Conservation (phyloP, 768 basidiomycete species). For the Butyriboletus loyo region DNA sequence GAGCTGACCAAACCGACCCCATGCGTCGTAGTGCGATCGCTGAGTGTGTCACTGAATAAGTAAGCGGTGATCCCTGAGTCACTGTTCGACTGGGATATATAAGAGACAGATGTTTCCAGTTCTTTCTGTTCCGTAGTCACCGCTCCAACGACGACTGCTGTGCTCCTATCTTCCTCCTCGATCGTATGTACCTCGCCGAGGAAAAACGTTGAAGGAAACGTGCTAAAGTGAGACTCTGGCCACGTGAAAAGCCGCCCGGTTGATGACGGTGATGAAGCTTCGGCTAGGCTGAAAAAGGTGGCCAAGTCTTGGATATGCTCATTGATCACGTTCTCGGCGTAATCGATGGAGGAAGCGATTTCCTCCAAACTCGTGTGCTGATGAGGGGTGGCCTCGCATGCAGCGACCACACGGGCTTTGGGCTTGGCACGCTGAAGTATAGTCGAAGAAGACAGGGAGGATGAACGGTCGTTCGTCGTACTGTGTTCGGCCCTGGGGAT, state of each 20-base stretch:
- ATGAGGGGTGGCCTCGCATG: not conserved
- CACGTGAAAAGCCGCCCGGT: not conserved
- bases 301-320: not conserved
- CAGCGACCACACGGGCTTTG: not conserved
- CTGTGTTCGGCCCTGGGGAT: not conserved
- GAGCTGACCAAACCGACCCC: not conserved
- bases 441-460: not conserved
- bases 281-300: not conserved
- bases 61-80: conserved; percentile 1
- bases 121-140: not conserved
- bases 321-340: not conserved
- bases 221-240: not conserved
- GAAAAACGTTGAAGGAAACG: not conserved
- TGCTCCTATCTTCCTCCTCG: conserved; percentile 3
- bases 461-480: not conserved
- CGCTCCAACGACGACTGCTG: not conserved
- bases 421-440: not conserved
- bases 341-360: not conserved
- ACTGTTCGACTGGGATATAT: not conserved
- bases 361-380: not conserved
- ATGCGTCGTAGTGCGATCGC: not conserved
- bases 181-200: not conserved
- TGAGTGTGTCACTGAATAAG: conserved; percentile 8
- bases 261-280: not conserved
- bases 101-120: not conserved